A percentile compares a stretch with the other conserved stretches of the same genome.
Conservation (phyloP, 257 asterid species). For the Nemophila menziesii region DNA sequence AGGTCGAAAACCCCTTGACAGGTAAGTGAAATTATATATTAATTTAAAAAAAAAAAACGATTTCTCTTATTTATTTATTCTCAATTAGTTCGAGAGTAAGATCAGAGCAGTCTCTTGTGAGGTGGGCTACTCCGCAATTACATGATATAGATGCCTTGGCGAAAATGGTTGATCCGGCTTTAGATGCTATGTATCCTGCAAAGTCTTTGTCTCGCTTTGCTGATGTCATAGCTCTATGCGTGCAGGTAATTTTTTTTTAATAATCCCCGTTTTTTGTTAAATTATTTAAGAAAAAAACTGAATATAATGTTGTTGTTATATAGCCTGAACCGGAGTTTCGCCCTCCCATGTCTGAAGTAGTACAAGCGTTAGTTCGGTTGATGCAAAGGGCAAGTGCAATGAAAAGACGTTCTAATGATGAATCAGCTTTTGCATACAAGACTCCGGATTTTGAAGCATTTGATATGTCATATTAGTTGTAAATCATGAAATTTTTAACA, state of each 20-base stretch:
- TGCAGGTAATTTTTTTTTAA: slow-evolving; percentile 53
- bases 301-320: neutral
- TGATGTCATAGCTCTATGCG: slow-evolving; percentile 84
- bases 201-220: slow-evolving; percentile 96
- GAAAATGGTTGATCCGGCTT: slow-evolving; percentile 85
- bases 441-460: slow-evolving; percentile 47
- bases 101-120: slow-evolving; percentile 89
- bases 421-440: slow-evolving; percentile 62
- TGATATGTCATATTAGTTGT: slow-evolving; percentile 34
- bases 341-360: slow-evolving; percentile 98
- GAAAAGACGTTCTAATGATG: slow-evolving; percentile 62
- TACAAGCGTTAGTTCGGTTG: slow-evolving; percentile 80
- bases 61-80: neutral
- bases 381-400: slow-evolving; percentile 79
- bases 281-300: neutral
- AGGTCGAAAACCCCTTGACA: slow-evolving; percentile 96
- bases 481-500: neutral
- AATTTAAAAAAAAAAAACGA: too few relatives aligned
- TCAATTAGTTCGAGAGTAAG: slow-evolving; percentile 64
- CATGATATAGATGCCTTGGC: slow-evolving; percentile 96
- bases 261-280: neutral
- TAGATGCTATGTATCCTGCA: slow-evolving; percentile 95
- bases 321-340: slow-evolving; percentile 98
- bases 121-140: slow-evolving; percentile 99
- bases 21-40: slow-evolving; percentile 47